phyloP scores from a whole-genome alignment of 345 rosid genomes.

The Sisymbrium altissimum region DNA sequence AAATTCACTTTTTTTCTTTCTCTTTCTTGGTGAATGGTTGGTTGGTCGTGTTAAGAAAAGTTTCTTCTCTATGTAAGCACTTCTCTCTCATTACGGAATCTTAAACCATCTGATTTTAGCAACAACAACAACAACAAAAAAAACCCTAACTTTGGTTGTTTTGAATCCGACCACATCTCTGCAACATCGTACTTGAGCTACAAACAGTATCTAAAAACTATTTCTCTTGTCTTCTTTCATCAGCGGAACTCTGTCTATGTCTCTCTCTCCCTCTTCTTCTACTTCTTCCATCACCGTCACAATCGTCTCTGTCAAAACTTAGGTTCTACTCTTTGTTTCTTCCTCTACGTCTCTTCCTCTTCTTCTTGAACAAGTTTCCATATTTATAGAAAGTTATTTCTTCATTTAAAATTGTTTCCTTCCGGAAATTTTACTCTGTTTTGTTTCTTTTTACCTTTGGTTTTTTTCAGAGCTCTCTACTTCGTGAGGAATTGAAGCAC shows the following conservation, averaged over 20 bases:
- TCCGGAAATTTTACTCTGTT: too few relatives aligned
- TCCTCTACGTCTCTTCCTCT: conserved; percentile 15
- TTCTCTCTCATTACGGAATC: conserved; percentile 6
- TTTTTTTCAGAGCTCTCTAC: neutral
- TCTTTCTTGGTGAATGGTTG: conserved; percentile 13
- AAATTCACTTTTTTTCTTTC: neutral
- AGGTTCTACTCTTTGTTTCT: conserved; percentile 16
- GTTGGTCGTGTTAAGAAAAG: conserved; percentile 7
- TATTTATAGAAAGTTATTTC: neutral
- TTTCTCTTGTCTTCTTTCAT: conserved; percentile 20
- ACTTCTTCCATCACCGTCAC: conserved; percentile 5
- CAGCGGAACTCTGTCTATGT: neutral
- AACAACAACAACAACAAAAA: neutral
- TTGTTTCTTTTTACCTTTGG: neutral
- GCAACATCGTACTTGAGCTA: conserved; percentile 33
- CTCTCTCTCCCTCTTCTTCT: conserved; percentile 5
- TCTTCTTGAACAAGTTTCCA: conserved; percentile 19
- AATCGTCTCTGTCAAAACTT: conserved; percentile 5
- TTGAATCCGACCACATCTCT: conserved; percentile 31
- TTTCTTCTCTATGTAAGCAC: conserved; percentile 7
- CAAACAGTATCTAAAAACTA: conserved; percentile 15
- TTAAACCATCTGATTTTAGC: conserved; percentile 17
- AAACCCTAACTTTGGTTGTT: neutral
- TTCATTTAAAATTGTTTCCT: neutral
- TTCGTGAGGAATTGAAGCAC: neutral